A percentile compares a stretch with the other conserved stretches of the same genome.
Conservation (phyloP, 75 land plant genomes). For the Pseudotsuga menziesii region DNA sequence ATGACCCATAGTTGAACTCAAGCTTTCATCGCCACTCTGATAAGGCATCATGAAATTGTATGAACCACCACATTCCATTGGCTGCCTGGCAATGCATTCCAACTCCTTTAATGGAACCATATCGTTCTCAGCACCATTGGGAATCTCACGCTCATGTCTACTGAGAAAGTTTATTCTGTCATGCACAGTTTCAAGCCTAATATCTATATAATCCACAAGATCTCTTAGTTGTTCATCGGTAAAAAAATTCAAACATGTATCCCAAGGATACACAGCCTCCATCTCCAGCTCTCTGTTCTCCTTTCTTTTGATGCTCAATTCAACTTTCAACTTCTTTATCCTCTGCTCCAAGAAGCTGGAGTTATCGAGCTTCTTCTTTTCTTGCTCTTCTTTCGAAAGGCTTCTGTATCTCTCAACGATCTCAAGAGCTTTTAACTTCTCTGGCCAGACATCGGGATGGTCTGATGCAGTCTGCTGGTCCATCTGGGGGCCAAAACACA, state of each 20-base stretch:
- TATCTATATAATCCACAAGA: not conserved
- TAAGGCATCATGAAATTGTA: not conserved
- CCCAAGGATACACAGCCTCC: slow-evolving; percentile 6
- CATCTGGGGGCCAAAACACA: slow-evolving; percentile 38
- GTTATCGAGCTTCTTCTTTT: slow-evolving; percentile 72
- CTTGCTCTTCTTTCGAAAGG: slow-evolving; percentile 52
- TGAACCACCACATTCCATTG: not conserved
- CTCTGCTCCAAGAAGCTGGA: slow-evolving; percentile 44
- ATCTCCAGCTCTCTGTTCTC: slow-evolving; percentile 33
- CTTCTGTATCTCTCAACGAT: slow-evolving; percentile 25
- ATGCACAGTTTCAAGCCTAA: not conserved
- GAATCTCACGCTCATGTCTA: not conserved
- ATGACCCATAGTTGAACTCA: not conserved
- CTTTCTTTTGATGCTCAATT: slow-evolving; percentile 18
- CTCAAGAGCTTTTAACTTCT: slow-evolving; percentile 11
- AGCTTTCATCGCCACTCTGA: not conserved
- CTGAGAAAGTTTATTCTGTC: slow-evolving; percentile 2
- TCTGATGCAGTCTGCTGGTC: slow-evolving; percentile 12
- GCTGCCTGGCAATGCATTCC: not conserved
- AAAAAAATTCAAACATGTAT: not conserved
- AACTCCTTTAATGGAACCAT: not conserved
- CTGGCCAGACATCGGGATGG: slow-evolving; percentile 23
- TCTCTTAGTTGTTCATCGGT: not conserved
- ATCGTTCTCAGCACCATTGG: not conserved
- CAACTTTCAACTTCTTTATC: slow-evolving; percentile 34